phyloP scores from a whole-genome alignment of 2,329 filamentous ascomycete genomes.

The Penicillium glabrum region DNA sequence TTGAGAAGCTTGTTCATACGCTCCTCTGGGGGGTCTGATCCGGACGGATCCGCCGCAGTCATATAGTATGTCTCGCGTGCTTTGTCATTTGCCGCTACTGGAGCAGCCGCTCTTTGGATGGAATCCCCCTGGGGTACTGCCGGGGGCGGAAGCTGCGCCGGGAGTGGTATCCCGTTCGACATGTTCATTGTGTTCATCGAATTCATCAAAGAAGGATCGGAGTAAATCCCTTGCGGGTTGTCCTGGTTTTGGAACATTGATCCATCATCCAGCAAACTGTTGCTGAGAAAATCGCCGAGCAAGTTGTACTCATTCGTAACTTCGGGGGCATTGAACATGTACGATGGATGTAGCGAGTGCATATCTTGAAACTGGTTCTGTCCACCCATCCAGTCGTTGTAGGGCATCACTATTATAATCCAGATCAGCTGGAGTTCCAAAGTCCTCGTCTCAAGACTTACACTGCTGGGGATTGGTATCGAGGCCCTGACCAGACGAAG shows the following conservation, averaged over 20 bases:
- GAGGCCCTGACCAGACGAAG: slow-evolving; percentile 65
- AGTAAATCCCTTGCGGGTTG: slow-evolving; percentile 56
- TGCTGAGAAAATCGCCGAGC: slow-evolving; percentile 94
- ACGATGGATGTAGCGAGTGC: slow-evolving; percentile 89
- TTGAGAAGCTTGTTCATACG: slow-evolving; percentile 92
- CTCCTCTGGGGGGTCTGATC: slow-evolving; percentile 82
- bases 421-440: slow-evolving; percentile 25
- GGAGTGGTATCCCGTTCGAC: slow-evolving; percentile 33
- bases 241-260: slow-evolving; percentile 68
- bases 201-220: slow-evolving; percentile 56
- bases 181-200: slow-evolving; percentile 39
- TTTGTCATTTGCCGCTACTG: slow-evolving; percentile 65
- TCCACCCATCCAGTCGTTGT: slow-evolving; percentile 77
- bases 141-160: slow-evolving; percentile 35
- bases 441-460: slow-evolving; percentile 51
- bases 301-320: slow-evolving; percentile 96
- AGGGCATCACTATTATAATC: slow-evolving; percentile 64
- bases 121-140: slow-evolving; percentile 47
- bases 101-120: slow-evolving; percentile 59
- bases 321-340: slow-evolving; percentile 92
- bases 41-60: slow-evolving; percentile 91
- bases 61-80: slow-evolving; percentile 85
- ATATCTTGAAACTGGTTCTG: slow-evolving; percentile 91
- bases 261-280: slow-evolving; percentile 82
- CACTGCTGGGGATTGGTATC: slow-evolving; percentile 69